Evolutionary conservation across 2,329 filamentous ascomycete genomes (phyloP).

Genomic region (Calonectria hawksworthii): DNA sequence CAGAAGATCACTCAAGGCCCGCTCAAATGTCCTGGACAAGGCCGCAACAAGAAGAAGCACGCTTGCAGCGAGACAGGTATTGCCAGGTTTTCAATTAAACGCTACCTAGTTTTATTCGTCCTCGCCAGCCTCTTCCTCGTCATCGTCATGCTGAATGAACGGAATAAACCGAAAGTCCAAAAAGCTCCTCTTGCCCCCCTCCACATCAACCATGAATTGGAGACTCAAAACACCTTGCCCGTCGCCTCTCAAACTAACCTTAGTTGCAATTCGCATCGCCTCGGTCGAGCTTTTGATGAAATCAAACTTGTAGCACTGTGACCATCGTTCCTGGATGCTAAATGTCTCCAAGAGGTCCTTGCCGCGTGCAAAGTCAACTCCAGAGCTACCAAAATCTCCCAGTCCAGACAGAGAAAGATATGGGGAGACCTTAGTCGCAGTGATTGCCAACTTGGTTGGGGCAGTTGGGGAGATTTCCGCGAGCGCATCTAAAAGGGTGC

Average conservation of each 20-base stretch:
- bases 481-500: constrained; percentile 79
- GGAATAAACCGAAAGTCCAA: constrained; percentile 89
- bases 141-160: constrained; percentile 72
- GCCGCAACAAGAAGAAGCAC: neutral
- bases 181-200: constrained; percentile 78
- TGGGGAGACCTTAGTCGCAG: constrained; percentile 73
- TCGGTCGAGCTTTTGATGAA: constrained; percentile 87
- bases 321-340: constrained; percentile 70
- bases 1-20: neutral
- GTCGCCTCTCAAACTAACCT: constrained; percentile 92
- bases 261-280: constrained; percentile 93
- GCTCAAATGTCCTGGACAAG: neutral
- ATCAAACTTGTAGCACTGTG: constrained; percentile 87
- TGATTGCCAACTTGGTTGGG: constrained; percentile 80
- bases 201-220: constrained; percentile 96
- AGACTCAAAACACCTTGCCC: constrained; percentile 90
- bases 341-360: constrained; percentile 82
- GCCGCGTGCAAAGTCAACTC: constrained; percentile 76
- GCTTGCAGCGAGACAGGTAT: neutral
- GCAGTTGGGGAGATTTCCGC: constrained; percentile 78
- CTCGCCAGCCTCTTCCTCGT: constrained; percentile 45
- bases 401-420: constrained; percentile 80
- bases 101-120: constrained; percentile 9
- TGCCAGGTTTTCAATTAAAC: neutral
- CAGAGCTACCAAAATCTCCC: constrained; percentile 71